phyloP scores from a whole-genome alignment of 1,284 basidiomycete genomes.

The Ustilago vetiveriae region DNA sequence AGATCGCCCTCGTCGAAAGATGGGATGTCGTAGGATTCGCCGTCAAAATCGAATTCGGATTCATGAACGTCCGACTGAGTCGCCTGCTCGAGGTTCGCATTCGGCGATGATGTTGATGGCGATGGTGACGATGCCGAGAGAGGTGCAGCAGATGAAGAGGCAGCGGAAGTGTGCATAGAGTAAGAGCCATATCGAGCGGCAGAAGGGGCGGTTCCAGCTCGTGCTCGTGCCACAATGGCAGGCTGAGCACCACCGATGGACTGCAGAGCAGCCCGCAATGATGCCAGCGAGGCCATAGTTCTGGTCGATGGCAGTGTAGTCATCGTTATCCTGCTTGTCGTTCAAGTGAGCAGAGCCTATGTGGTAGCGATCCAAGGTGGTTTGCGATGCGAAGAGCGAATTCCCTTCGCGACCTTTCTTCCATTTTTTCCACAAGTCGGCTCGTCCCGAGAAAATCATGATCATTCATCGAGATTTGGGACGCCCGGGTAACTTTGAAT shows the following conservation, averaged over 20 bases:
- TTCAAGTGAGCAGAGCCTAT: too few relatives aligned
- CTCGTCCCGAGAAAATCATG: not conserved
- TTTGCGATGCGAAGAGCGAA: too few relatives aligned
- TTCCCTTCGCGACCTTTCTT: too few relatives aligned
- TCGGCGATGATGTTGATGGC: not conserved
- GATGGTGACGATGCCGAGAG: not conserved
- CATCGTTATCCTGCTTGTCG: too few relatives aligned
- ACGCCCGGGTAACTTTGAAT: not conserved
- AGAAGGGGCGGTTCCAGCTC: conserved; percentile 14
- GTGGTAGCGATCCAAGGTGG: too few relatives aligned
- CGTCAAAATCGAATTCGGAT: conserved; percentile 36
- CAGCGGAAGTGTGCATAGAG: conserved; percentile 22
- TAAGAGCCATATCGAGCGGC: conserved; percentile 12
- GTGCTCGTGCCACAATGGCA: conserved; percentile 9
- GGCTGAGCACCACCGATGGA: conserved; percentile 28
- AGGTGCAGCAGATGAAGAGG: conserved; percentile 14
- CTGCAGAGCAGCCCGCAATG: conserved; percentile 27
- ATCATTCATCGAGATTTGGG: not conserved
- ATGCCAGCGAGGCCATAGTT: conserved; percentile 28
- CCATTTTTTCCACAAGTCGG: not conserved
- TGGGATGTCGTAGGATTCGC: conserved; percentile 27
- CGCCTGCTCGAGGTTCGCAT: conserved; percentile 1
- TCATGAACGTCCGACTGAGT: conserved; percentile 27
- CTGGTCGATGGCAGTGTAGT: conserved; percentile 19
- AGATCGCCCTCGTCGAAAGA: conserved; percentile 38